Evolutionary conservation across 805 yeast species (phyloP).

Genomic region (Pichia cephalocereana): DNA sequence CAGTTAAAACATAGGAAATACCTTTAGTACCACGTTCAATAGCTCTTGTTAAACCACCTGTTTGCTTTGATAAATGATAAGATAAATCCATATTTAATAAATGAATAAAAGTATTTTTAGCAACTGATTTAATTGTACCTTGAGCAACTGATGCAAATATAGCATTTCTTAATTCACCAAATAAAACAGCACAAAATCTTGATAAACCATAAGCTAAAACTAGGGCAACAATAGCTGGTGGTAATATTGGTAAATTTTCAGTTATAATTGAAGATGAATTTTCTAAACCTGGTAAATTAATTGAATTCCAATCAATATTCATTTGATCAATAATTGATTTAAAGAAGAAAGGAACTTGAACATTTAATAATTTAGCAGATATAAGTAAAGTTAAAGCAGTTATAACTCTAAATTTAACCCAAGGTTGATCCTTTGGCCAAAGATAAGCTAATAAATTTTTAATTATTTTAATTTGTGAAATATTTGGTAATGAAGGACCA

Average conservation of each 20-base stretch:
- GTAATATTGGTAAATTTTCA: conserved; percentile 23
- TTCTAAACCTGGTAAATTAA: no score
- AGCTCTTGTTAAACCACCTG: conserved; percentile 94
- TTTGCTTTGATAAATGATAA: conserved; percentile 85
- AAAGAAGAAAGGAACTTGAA: conserved; percentile 94
- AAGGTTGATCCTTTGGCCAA: conserved; percentile 70
- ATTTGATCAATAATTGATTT: conserved; percentile 81
- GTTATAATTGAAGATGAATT: conserved; percentile 2
- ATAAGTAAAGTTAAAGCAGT: conserved; percentile 67
- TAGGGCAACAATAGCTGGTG: conserved; percentile 55
- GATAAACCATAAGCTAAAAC: conserved; percentile 90
- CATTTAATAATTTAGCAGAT: conserved; percentile 77
- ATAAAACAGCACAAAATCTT: conserved; percentile 85
- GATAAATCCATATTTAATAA: conserved; percentile 75
- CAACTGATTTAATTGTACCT: conserved; percentile 83
- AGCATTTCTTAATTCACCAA: conserved; percentile 93
- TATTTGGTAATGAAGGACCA: conserved; percentile 14
- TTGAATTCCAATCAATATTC: conserved; percentile 71
- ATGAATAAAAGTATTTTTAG: conserved; percentile 78
- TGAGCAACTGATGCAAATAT: conserved; percentile 94
- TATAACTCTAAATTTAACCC: conserved; percentile 64
- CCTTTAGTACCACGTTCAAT: conserved; percentile 98
- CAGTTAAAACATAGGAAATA: conserved; percentile 82
- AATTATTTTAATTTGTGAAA: conserved; percentile 47
- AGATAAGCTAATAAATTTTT: conserved; percentile 57